A percentile compares a stretch with the other conserved stretches of the same genome.
Conservation (phyloP, 768 basidiomycete genomes). For the Collybiopsis luxurians region DNA sequence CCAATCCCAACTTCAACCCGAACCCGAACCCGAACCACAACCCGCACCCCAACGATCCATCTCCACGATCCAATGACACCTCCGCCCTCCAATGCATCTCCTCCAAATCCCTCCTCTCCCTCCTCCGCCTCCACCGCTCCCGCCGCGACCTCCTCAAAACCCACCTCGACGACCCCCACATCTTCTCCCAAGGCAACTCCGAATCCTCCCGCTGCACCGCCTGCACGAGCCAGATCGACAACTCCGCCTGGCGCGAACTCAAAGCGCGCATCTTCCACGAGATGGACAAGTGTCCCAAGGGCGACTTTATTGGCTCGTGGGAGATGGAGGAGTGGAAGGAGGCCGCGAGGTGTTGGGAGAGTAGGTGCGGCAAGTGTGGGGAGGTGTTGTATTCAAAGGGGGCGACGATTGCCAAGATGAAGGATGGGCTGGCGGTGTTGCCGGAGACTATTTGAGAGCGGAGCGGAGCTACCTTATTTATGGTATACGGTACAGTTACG, state of each 20-base stretch:
- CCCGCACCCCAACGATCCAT: too few species aligned
- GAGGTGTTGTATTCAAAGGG: neutral
- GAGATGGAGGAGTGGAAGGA: constrained; percentile 46
- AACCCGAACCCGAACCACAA: too few species aligned
- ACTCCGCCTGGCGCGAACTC: constrained; percentile 37
- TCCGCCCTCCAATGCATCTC: constrained; percentile 34
- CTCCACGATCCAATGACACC: too few species aligned
- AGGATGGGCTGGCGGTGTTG: neutral
- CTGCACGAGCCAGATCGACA: constrained; percentile 32
- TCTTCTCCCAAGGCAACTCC: constrained; percentile 38
- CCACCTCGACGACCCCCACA: constrained; percentile 29
- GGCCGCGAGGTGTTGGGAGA: constrained; percentile 33
- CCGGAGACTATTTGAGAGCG: neutral
- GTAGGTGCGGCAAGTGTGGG: neutral
- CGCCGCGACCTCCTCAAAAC: constrained; percentile 36
- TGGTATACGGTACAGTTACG: too few species aligned
- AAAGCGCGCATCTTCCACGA: constrained; percentile 37
- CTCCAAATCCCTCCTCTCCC: constrained; percentile 29
- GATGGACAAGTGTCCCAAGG: constrained; percentile 36
- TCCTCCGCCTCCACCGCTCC: constrained; percentile 39
- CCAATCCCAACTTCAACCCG: too few species aligned
- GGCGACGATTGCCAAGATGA: neutral
- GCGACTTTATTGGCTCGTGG: constrained; percentile 32
- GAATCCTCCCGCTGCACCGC: constrained; percentile 24
- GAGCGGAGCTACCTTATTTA: too few species aligned